Conservation (phyloP, 164 flowering plant genomes). For the Magnolia changhungtana region DNA sequence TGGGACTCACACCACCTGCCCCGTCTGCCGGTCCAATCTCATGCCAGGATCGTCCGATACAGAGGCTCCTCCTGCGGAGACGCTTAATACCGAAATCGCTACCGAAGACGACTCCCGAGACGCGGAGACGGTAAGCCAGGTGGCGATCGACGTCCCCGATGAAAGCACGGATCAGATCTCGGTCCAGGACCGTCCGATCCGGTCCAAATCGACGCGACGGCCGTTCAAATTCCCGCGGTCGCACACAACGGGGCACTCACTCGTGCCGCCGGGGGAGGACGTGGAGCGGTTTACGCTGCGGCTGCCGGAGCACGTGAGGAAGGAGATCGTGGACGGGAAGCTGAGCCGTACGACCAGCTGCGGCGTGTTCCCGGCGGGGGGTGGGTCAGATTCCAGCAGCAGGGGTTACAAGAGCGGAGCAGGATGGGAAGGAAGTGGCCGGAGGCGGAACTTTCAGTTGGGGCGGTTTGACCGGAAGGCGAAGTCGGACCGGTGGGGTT, state of each 20-base stretch:
- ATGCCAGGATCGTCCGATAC: constrained; percentile 23
- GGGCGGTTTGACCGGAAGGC: constrained; percentile 22
- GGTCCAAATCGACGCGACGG: constrained; percentile 27
- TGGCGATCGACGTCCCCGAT: constrained; percentile 4
- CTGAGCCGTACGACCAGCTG: constrained; percentile 45
- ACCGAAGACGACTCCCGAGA: constrained; percentile 10
- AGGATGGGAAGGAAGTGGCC: constrained; percentile 21
- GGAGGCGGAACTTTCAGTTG: constrained; percentile 22
- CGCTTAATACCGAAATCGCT: constrained; percentile 8
- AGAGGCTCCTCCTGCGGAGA: background rate
- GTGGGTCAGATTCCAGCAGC: constrained; percentile 17
- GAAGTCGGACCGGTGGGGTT: constrained; percentile 60
- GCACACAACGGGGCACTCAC: constrained; percentile 78
- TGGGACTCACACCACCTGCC: constrained; percentile 34
- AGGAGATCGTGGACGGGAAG: constrained; percentile 34
- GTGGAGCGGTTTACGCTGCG: constrained; percentile 58
- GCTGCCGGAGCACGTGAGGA: constrained; percentile 54
- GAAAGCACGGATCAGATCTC: constrained; percentile 6
- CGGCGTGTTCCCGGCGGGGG: constrained; percentile 13
- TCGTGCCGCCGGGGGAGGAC: constrained; percentile 54
- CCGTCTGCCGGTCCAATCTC: constrained; percentile 40
- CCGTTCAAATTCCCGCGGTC: constrained; percentile 42
- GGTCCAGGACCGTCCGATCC: constrained; percentile 36
- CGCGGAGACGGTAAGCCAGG: background rate
- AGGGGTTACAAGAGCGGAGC: constrained; percentile 31